Conservation (phyloP, 2,329 filamentous ascomycete genomes). For the Colletotrichum sp. region DNA sequence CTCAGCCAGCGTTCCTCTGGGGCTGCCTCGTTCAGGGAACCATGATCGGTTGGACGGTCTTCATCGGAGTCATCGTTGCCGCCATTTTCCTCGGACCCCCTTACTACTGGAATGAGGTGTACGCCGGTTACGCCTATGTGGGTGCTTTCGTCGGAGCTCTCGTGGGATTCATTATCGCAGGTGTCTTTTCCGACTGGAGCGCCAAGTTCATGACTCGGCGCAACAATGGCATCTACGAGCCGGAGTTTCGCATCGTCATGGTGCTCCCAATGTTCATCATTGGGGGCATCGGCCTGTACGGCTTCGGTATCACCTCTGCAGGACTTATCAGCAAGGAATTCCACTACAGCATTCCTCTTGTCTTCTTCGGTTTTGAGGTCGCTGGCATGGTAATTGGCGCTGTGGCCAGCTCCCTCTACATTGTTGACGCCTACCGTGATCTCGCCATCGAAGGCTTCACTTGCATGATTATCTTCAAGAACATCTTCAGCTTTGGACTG, state of each 20-base stretch:
- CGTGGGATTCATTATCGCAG: conserved; percentile 77
- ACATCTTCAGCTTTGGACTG: conserved; percentile 86
- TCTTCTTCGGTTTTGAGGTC: conserved; percentile 85
- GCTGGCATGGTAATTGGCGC: conserved; percentile 92
- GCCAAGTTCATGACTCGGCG: conserved; percentile 72
- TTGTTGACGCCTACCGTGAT: conserved; percentile 90
- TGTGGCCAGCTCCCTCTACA: conserved; percentile 83
- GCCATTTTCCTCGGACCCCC: conserved; percentile 82
- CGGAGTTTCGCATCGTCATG: conserved; percentile 85
- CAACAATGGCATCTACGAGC: conserved; percentile 87
- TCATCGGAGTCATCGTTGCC: conserved; percentile 85
- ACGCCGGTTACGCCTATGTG: conserved; percentile 86
- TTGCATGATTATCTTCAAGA: conserved; percentile 91
- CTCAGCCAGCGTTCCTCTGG: conserved; percentile 88
- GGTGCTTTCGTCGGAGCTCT: conserved; percentile 86
- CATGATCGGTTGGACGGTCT: conserved; percentile 94
- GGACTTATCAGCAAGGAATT: conserved; percentile 62
- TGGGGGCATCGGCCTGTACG: conserved; percentile 79
- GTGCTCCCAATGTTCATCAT: conserved; percentile 83
- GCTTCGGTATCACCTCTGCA: conserved; percentile 77
- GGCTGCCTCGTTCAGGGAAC: conserved; percentile 80
- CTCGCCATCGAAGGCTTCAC: conserved; percentile 89
- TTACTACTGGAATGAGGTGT: conserved; percentile 79
- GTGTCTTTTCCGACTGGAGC: conserved; percentile 74
- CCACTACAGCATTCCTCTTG: conserved; percentile 75